Evolutionary conservation across 768 basidiomycete species (phyloP).

Genomic region (Cytidiella melzeri): DNA sequence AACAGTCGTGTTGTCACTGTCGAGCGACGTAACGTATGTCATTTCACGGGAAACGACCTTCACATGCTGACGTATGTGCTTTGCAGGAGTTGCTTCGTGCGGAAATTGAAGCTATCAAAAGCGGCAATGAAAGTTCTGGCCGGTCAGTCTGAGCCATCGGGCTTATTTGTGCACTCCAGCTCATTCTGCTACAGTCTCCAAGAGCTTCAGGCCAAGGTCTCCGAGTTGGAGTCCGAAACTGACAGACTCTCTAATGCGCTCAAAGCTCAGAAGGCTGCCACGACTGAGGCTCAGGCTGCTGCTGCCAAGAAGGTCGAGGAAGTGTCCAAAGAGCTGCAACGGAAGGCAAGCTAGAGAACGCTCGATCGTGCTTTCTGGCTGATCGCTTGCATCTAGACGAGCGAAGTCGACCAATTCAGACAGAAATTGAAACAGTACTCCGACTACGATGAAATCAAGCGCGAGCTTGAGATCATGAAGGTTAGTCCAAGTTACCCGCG

Average conservation of each 20-base stretch:
- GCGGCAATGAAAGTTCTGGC: constrained; percentile 66
- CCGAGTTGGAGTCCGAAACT: constrained; percentile 71
- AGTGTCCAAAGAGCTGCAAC: constrained; percentile 49
- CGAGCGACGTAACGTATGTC: constrained; percentile 82
- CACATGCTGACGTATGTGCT: not conserved
- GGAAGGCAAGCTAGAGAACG: constrained; percentile 36
- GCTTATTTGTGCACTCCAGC: too few relatives aligned
- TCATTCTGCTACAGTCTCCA: constrained; percentile 44
- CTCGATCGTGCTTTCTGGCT: not conserved
- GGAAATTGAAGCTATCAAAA: constrained; percentile 87
- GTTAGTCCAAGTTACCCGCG: constrained; percentile 32
- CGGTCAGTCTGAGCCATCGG: constrained; percentile 38
- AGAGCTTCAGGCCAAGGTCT: constrained; percentile 64
- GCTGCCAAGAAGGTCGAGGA: constrained; percentile 56
- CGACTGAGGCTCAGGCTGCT: constrained; percentile 40
- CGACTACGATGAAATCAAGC: constrained; percentile 97
- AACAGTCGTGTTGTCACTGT: constrained; percentile 89
- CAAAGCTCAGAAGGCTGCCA: constrained; percentile 50
- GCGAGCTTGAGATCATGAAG: constrained; percentile 98
- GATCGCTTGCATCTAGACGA: constrained; percentile 37
- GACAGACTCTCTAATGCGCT: constrained; percentile 63
- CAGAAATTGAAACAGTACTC: constrained; percentile 61
- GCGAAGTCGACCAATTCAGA: constrained; percentile 66
- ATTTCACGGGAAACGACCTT: not conserved
- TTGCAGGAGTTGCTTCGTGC: constrained; percentile 86